Base-by-base conservation (phyloP, 306 rosid species). In the Sicyos baderoa region DNA sequence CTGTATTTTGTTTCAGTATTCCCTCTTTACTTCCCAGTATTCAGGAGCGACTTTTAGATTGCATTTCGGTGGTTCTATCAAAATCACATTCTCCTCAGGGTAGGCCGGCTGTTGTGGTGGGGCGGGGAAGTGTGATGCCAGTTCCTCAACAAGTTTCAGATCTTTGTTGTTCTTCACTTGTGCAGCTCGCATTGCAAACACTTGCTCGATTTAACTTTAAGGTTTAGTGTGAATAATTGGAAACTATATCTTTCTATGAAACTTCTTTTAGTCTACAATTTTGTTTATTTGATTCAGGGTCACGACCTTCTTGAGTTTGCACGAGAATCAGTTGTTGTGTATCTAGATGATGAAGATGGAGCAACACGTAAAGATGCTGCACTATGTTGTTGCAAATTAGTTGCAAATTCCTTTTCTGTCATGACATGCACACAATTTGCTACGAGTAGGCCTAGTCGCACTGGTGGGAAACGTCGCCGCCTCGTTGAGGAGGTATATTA, bases 301-400 rank as follows among this genome's bases (percentile, higher is more conserved):
- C 97, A 88, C 75, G 96, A 93, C 63, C 96, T 93, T 53, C 96
- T 93, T 65, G 97, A 93, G 80, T 90, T 93, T 85, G 97, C 96
- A 40, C 86, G 96, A 71, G 94, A 86, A 80, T 93, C 96, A 12
- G 97, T 89, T 56, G 94, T 93, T 81, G 82, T 82, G 57, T 93
- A 93, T 86, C 78, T 93, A 82, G 96, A 93, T 85, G 99, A 93
- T 75, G 99, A 93, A 70, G 99, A 88, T 74, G 89, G 96, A 79
- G 87, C 87, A 61, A 86, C 91, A 32, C 86, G 97, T 27, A 93
- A 90, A 82, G 96, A 88, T 82, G 99, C 99, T 64, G 97, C 99
- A 27, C 60, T 93, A 32, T 93, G 99, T 79, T 93, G 99, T 80
- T 93, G 99, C 84, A 86, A 83, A 86, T 83, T 93, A 79, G 85